phyloP scores from a whole-genome alignment of 2,329 filamentous ascomycete species.

The Knoxdaviesia proteae region DNA sequence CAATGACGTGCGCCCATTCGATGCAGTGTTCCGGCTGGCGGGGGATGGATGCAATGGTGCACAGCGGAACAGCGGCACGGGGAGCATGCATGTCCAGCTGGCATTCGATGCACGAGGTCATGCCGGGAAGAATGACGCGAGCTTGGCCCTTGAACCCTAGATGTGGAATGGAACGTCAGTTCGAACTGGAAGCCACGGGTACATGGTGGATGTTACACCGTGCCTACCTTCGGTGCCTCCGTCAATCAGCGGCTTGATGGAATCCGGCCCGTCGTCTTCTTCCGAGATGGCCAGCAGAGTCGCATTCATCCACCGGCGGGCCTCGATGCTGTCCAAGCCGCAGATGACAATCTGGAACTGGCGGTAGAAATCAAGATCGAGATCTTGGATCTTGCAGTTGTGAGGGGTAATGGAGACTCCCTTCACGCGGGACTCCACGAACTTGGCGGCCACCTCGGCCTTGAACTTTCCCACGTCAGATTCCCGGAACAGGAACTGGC shows the following conservation, averaged over 20 bases:
- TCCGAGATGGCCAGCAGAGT: conserved; percentile 84
- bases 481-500: conserved; percentile 88
- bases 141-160: conserved; percentile 92
- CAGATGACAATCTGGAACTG: conserved; percentile 90
- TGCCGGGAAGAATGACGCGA: conserved; percentile 72
- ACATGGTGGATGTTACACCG: background rate
- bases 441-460: conserved; percentile 76
- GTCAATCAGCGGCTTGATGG: conserved; percentile 82
- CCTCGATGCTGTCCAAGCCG: conserved; percentile 90
- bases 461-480: conserved; percentile 84
- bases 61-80: conserved; percentile 88
- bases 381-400: conserved; percentile 90
- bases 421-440: conserved; percentile 75
- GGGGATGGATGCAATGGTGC: conserved; percentile 88
- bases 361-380: conserved; percentile 90
- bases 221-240: conserved; percentile 69
- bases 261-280: conserved; percentile 51
- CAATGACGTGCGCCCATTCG: conserved; percentile 96
- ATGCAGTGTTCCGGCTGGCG: conserved; percentile 95
- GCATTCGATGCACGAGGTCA: conserved; percentile 94
- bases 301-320: conserved; percentile 94
- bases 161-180: background rate
- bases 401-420: conserved; percentile 86
- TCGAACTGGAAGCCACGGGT: background rate
- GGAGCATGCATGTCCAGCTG: conserved; percentile 97